Percentiles rank a stretch among this genome's conserved stretches.
Evolutionary conservation across 495 filamentous ascomycete genomes (phyloP).

Genomic region (Lindgomyces ingoldianus): DNA sequence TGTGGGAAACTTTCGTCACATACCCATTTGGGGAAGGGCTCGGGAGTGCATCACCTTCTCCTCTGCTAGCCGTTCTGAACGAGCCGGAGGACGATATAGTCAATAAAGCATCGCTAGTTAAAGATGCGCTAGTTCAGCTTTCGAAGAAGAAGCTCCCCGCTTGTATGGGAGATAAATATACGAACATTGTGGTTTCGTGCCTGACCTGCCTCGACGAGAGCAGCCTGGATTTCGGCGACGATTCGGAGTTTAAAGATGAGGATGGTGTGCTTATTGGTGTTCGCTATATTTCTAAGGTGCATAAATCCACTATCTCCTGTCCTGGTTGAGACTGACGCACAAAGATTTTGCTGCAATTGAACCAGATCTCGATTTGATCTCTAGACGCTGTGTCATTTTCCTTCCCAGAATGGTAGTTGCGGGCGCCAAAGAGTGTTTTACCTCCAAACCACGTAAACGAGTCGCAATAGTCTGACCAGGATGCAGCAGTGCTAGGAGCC

Average conservation of each 20-base stretch:
- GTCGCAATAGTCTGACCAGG: no score
- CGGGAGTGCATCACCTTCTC: neutral
- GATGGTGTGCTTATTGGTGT: conserved; percentile 43
- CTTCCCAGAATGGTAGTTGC: no score
- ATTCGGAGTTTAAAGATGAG: conserved; percentile 52
- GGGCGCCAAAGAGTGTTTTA: no score
- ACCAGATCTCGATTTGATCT: conserved; percentile 1
- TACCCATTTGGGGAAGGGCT: conserved; percentile 25
- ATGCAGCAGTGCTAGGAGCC: no score
- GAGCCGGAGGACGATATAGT: conserved; percentile 1
- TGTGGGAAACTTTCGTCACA: conserved; percentile 56
- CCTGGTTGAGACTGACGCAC: neutral
- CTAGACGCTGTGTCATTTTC: no score
- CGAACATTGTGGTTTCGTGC: conserved; percentile 52
- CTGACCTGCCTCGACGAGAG: conserved; percentile 57
- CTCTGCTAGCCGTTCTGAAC: neutral
- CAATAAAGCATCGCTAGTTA: conserved; percentile 38
- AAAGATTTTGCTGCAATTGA: neutral
- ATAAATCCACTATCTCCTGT: neutral
- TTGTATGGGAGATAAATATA: conserved; percentile 55
- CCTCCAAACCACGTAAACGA: no score
- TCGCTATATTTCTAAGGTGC: conserved; percentile 7
- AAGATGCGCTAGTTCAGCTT: conserved; percentile 48
- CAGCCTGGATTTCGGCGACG: conserved; percentile 52
- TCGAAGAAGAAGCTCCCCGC: conserved; percentile 48